Percentiles rank a stretch among this genome's conserved stretches.
Conservation (phyloP, 257 asterid species). For the Solanum medicagineum region DNA sequence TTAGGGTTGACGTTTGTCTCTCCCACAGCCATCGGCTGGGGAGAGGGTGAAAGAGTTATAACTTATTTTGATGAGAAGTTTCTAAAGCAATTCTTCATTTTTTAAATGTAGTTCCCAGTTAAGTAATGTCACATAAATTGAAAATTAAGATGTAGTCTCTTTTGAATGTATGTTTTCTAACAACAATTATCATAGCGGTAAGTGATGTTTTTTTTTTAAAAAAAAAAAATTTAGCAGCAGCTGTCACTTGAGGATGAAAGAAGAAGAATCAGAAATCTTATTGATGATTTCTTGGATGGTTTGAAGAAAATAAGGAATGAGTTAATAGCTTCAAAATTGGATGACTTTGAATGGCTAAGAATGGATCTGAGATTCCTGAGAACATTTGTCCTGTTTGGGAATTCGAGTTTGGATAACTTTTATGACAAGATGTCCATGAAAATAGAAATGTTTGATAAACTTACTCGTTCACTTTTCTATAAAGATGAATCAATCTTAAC, state of each 20-base stretch:
- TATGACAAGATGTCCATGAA: too few relatives aligned
- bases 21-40: too few relatives aligned
- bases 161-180: too few relatives aligned
- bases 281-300: neutral
- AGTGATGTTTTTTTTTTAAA: neutral
- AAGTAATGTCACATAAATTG: too few relatives aligned
- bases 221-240: neutral
- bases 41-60: too few relatives aligned
- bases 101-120: too few relatives aligned
- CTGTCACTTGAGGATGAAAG: neutral
- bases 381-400: neutral
- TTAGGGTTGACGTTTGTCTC: too few relatives aligned
- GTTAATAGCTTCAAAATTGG: neutral
- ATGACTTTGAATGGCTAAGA: neutral
- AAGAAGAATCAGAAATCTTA: neutral
- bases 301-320: neutral
- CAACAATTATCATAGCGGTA: too few relatives aligned
- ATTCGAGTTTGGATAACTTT: neutral
- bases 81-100: too few relatives aligned
- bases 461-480: neutral
- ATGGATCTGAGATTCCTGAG: neutral
- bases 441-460: accelerated
- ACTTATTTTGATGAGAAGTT: too few relatives aligned
- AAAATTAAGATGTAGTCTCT: too few relatives aligned
- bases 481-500: neutral